A percentile compares a stretch with the other conserved stretches of the same genome.
Conservation (phyloP, 352 stramenopile species). For the Pythium monospermum region DNA sequence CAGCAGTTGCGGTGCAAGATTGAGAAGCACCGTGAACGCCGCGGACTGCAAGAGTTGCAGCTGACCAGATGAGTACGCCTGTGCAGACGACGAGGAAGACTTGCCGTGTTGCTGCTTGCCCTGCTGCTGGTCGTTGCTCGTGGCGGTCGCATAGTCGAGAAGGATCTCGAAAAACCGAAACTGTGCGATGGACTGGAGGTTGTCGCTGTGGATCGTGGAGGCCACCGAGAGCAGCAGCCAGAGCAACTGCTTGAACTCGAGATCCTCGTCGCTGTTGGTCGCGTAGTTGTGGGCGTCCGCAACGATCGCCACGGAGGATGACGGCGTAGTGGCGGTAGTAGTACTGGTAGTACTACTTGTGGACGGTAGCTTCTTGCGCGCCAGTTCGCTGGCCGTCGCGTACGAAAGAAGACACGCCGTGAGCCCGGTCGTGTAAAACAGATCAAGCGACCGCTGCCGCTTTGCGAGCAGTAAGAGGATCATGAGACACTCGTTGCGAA, state of each 20-base stretch:
- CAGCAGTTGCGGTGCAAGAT: slow-evolving; percentile 39
- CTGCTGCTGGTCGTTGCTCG: neutral
- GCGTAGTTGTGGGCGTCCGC: slow-evolving; percentile 57
- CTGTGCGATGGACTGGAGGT: slow-evolving; percentile 50
- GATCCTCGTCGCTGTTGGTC: slow-evolving; percentile 64
- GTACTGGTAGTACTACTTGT: too few relatives aligned
- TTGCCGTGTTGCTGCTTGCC: neutral
- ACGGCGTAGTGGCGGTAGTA: neutral
- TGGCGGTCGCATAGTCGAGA: slow-evolving; percentile 43
- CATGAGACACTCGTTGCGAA: slow-evolving; percentile 74
- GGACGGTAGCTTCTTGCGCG: slow-evolving; percentile 6
- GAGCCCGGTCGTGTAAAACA: slow-evolving; percentile 56
- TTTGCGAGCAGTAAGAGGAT: slow-evolving; percentile 55
- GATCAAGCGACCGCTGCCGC: slow-evolving; percentile 37
- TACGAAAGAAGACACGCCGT: slow-evolving; percentile 61
- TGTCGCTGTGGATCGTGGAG: slow-evolving; percentile 39
- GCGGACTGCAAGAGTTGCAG: slow-evolving; percentile 50
- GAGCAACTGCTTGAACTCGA: slow-evolving; percentile 80
- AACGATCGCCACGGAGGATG: slow-evolving; percentile 26
- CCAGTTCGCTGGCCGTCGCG: slow-evolving; percentile 46
- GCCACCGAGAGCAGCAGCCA: slow-evolving; percentile 66
- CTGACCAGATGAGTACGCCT: slow-evolving; percentile 44
- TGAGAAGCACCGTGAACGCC: slow-evolving; percentile 53
- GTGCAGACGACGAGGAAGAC: neutral
- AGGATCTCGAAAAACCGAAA: slow-evolving; percentile 67